A percentile compares a stretch with the other conserved stretches of the same genome.
These are phyloP conservation scores for Fallopia convolvulus DNA, from an alignment of 148 eudicot species.

Conservation along the genomic window DNA sequence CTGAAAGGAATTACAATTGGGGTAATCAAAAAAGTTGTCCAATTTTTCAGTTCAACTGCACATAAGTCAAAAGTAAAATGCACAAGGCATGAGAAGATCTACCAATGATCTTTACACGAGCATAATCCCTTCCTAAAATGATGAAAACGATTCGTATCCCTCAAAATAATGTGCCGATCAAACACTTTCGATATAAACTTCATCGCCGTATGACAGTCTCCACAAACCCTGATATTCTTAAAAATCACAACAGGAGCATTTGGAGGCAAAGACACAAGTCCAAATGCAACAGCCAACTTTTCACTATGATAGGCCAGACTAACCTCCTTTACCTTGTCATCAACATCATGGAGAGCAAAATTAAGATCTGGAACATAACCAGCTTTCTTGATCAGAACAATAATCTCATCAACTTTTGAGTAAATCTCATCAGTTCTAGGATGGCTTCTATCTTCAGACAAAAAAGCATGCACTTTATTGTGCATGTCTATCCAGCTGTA, in stretches of 20 bases:
- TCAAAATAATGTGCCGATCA: conserved; percentile 39
- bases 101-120: conserved; percentile 67
- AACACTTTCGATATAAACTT: conserved; percentile 40
- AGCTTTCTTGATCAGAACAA: conserved; percentile 37
- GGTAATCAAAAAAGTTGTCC: background rate
- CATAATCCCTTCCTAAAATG: conserved; percentile 47
- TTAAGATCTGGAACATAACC: conserved; percentile 58
- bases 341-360: conserved; percentile 59
- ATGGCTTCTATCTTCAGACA: conserved; percentile 48
- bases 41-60: background rate
- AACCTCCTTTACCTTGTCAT: conserved; percentile 52
- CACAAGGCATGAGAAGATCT: conserved; percentile 1
- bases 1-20: too few species aligned
- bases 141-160: conserved; percentile 64
- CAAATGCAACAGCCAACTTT: conserved; percentile 81
- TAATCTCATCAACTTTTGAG: conserved; percentile 48
- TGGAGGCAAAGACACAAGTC: conserved; percentile 42
- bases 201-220: conserved; percentile 82
- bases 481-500: conserved; percentile 64
- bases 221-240: conserved; percentile 72
- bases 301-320: conserved; percentile 75
- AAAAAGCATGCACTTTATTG: conserved; percentile 50
- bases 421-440: conserved; percentile 28
- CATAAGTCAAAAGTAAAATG: background rate
- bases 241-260: conserved; percentile 50